phyloP scores from a whole-genome alignment of 2,329 filamentous ascomycete genomes.

The Venturia pyrina region DNA sequence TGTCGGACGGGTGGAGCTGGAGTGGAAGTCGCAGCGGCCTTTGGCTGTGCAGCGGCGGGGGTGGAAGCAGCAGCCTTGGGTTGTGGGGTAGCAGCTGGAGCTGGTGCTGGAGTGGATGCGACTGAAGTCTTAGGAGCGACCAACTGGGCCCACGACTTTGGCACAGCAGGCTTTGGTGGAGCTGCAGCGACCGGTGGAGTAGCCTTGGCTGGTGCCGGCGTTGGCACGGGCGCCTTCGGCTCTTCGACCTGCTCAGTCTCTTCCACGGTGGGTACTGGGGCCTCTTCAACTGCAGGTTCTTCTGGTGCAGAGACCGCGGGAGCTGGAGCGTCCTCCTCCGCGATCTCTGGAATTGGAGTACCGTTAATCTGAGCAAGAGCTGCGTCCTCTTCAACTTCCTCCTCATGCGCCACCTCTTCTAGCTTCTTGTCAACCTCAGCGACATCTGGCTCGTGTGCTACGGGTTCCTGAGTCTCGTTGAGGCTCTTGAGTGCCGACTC shows the following conservation, averaged over 20 bases:
- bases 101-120: slow-evolving; percentile 25
- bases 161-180: slow-evolving; percentile 46
- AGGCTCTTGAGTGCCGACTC: slow-evolving; percentile 12
- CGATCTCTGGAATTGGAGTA: slow-evolving; percentile 25
- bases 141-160: slow-evolving; percentile 65
- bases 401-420: slow-evolving; percentile 44
- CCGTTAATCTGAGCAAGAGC: slow-evolving; percentile 27
- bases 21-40: slow-evolving; percentile 16
- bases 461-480: slow-evolving; percentile 19
- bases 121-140: slow-evolving; percentile 39
- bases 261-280: slow-evolving; percentile 18
- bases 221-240: slow-evolving; percentile 50
- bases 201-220: slow-evolving; percentile 42
- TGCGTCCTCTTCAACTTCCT: slow-evolving; percentile 22
- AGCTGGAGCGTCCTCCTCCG: slow-evolving; percentile 27
- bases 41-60: slow-evolving; percentile 18
- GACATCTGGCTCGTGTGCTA: slow-evolving; percentile 33
- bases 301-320: slow-evolving; percentile 19
- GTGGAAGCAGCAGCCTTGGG: slow-evolving; percentile 27
- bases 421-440: slow-evolving; percentile 61
- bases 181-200: slow-evolving; percentile 44
- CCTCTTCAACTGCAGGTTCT: slow-evolving; percentile 16
- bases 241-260: slow-evolving; percentile 37
- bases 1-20: slow-evolving; percentile 26
- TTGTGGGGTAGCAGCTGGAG: slow-evolving; percentile 18